Evolutionary conservation across 306 rosid genomes (phyloP).

Genomic region (Herpetospermum pedunculosum): DNA sequence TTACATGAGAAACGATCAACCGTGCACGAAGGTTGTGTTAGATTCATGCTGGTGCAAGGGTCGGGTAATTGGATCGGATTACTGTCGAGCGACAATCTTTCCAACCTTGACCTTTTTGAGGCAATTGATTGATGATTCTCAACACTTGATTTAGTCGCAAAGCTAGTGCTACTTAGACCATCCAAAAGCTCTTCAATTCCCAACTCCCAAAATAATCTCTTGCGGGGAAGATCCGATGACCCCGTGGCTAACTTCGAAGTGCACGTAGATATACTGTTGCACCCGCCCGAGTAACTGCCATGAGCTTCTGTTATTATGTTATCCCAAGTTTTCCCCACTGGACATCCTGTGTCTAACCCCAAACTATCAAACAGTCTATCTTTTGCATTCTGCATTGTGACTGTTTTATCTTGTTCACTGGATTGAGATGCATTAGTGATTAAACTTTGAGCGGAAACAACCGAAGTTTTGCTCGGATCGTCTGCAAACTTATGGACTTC

Average conservation of each 20-base stretch:
- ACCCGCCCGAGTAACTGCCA: conserved; percentile 15
- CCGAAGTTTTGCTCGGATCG: conserved; percentile 9
- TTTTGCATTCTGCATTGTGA: conserved; percentile 3
- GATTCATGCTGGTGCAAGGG: conserved; percentile 18
- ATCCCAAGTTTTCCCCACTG: conserved; percentile 28
- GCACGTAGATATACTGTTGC: conserved; percentile 1
- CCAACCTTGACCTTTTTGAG: conserved; percentile 26
- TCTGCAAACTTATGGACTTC: neutral
- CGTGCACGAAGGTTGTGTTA: conserved; percentile 18
- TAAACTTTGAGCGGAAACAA: conserved; percentile 19
- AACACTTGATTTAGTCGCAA: conserved; percentile 22
- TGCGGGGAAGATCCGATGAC: conserved; percentile 22
- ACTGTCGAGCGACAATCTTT: conserved; percentile 23
- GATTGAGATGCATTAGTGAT: conserved; percentile 15
- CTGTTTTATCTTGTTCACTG: conserved; percentile 21
- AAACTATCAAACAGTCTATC: conserved; percentile 20
- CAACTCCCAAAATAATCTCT: conserved; percentile 57
- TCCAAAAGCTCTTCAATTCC: conserved; percentile 55
- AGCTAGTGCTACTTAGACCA: conserved; percentile 25
- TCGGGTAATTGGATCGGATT: conserved; percentile 20
- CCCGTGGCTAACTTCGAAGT: conserved; percentile 24
- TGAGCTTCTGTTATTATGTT: conserved; percentile 23
- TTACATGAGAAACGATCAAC: conserved; percentile 19
- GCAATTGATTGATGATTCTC: conserved; percentile 32
- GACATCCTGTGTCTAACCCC: conserved; percentile 23